Evolutionary conservation across 441 rosid species (phyloP).

Genomic region (Pelargonium cotyledonis): DNA sequence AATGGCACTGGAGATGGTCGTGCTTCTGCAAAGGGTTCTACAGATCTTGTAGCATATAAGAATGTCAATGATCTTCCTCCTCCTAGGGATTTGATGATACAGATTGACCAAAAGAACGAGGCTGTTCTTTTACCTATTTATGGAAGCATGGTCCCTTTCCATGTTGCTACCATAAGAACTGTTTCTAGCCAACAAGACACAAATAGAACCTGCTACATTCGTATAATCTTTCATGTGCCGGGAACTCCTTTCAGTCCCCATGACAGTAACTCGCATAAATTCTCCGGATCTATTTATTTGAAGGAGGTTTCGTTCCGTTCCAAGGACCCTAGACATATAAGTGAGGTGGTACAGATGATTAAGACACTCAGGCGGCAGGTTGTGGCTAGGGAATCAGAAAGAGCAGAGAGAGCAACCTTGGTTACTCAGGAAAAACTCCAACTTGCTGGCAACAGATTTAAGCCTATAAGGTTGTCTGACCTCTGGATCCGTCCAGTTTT

Average conservation of each 20-base stretch:
- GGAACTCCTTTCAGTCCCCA: slow-evolving; percentile 62
- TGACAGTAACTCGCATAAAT: slow-evolving; percentile 46
- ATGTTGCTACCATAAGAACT: slow-evolving; percentile 50
- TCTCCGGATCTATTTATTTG: slow-evolving; percentile 52
- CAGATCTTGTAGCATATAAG: slow-evolving; percentile 7
- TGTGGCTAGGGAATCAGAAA: slow-evolving; percentile 32
- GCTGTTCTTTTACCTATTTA: slow-evolving; percentile 3
- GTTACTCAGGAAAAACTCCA: slow-evolving; percentile 35
- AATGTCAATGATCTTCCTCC: slow-evolving; percentile 2
- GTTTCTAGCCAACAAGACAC: slow-evolving; percentile 47
- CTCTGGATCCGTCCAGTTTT: slow-evolving; percentile 35
- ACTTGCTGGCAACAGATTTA: slow-evolving; percentile 27
- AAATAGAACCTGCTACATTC: slow-evolving; percentile 42
- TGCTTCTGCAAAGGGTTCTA: background rate
- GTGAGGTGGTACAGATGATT: slow-evolving; percentile 54
- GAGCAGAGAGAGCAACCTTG: slow-evolving; percentile 41
- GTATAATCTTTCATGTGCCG: slow-evolving; percentile 59
- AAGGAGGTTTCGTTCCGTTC: slow-evolving; percentile 63
- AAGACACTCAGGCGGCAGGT: slow-evolving; percentile 40
- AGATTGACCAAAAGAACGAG: slow-evolving; percentile 1
- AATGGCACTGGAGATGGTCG: background rate
- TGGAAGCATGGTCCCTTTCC: slow-evolving; percentile 63
- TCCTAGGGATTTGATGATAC: background rate
- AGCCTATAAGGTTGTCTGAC: slow-evolving; percentile 31
- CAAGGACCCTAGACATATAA: slow-evolving; percentile 63